A percentile compares a stretch with the other conserved stretches of the same genome.
phyloP scores from a whole-genome alignment of 1,139 yeast genomes.

The Hansenula lynferdii region DNA sequence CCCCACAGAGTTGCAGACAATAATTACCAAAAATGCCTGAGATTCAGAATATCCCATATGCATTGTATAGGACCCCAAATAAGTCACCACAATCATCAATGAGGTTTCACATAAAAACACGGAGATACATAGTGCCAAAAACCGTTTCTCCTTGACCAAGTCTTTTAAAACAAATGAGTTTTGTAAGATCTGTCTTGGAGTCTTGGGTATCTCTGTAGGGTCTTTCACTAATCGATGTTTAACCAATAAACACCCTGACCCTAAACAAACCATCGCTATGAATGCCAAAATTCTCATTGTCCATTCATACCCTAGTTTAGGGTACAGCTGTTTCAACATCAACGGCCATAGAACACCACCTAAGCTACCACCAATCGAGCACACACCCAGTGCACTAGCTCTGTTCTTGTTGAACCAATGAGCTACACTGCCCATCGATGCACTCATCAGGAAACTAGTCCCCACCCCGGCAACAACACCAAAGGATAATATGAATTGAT shows the following conservation, averaged over 20 bases:
- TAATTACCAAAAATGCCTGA: conserved; percentile 33
- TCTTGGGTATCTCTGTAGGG: conserved; percentile 3
- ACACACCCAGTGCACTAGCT: conserved; percentile 52
- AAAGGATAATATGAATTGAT: conserved; percentile 57
- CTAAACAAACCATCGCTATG: conserved; percentile 35
- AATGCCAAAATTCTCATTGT: conserved; percentile 54
- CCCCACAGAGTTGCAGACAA: conserved; percentile 5
- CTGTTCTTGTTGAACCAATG: conserved; percentile 57
- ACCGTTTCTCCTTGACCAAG: conserved; percentile 31
- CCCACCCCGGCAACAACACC: conserved; percentile 55
- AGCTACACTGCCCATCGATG: conserved; percentile 53
- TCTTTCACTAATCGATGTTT: conserved; percentile 33
- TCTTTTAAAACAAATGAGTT: conserved; percentile 35
- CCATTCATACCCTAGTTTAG: conserved; percentile 53
- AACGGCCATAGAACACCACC: conserved; percentile 61
- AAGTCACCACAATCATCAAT: conserved; percentile 45
- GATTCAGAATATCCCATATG: conserved; percentile 35
- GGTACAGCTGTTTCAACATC: conserved; percentile 43
- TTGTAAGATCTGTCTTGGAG: conserved; percentile 3
- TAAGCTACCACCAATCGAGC: conserved; percentile 57
- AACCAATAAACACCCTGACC: conserved; percentile 36
- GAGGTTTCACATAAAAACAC: conserved; percentile 45
- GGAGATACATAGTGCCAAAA: conserved; percentile 35
- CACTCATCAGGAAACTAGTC: conserved; percentile 52
- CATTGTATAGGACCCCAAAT: conserved; percentile 47